Conservation (phyloP, 2,329 filamentous ascomycete genomes). For the Aspergillus amoenus region DNA sequence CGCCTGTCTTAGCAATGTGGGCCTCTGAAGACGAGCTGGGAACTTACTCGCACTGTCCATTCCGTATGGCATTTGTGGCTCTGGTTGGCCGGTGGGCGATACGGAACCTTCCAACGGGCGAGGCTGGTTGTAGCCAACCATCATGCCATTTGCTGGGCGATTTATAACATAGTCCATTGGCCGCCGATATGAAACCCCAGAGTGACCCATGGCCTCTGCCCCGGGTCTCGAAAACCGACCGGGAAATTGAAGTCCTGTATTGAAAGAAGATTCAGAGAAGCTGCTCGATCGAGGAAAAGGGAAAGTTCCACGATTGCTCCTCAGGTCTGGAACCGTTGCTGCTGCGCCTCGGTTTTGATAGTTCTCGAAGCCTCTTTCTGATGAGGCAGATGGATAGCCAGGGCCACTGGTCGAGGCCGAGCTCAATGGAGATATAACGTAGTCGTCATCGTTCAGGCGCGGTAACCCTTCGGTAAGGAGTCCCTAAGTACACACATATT, state of each 20-base stretch:
- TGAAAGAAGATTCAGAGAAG: constrained; percentile 34
- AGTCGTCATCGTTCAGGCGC: constrained; percentile 38
- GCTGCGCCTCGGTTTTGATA: constrained; percentile 27
- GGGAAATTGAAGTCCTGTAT: constrained; percentile 29
- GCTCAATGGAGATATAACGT: constrained; percentile 38
- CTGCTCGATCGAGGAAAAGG: constrained; percentile 36
- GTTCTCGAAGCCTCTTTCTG: constrained; percentile 27
- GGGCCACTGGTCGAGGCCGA: constrained; percentile 36
- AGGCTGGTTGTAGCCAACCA: constrained; percentile 29
- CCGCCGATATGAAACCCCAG: constrained; percentile 29
- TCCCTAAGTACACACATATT: constrained; percentile 23
- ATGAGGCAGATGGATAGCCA: constrained; percentile 32
- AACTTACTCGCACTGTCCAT: constrained; percentile 30
- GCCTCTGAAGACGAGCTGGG: not conserved
- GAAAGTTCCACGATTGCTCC: constrained; percentile 27
- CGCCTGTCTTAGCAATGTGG: not conserved
- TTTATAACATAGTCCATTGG: constrained; percentile 30
- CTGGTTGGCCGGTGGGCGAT: constrained; percentile 32
- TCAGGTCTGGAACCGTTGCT: constrained; percentile 29
- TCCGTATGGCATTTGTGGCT: constrained; percentile 26
- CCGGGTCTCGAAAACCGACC: constrained; percentile 28
- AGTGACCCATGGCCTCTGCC: constrained; percentile 20
- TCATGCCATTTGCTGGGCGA: constrained; percentile 25
- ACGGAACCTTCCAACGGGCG: constrained; percentile 34
- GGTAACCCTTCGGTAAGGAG: constrained; percentile 36